These are phyloP conservation scores for Reticulomyxa filosa DNA, from an alignment of 78 protist species.

Conservation along the genomic window DNA sequence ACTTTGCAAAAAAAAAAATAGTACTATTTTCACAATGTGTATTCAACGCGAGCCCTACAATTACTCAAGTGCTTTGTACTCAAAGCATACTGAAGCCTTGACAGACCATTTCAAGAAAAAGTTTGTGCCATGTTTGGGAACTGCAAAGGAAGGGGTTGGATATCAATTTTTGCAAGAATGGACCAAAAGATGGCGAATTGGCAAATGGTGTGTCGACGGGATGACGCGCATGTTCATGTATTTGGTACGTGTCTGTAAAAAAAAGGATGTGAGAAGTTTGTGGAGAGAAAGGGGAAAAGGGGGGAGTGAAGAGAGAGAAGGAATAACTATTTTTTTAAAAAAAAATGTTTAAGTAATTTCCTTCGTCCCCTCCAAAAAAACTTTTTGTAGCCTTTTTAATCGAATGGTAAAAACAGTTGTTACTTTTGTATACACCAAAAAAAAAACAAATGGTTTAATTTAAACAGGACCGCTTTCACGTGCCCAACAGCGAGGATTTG, in stretches of 20 bases:
- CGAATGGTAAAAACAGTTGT: too few relatives aligned
- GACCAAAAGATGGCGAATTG: not conserved
- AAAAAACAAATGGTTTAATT: too few relatives aligned
- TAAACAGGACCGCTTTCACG: slow-evolving; percentile 7
- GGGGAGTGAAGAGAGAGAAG: too few relatives aligned
- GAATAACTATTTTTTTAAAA: too few relatives aligned
- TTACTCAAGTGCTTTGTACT: not conserved
- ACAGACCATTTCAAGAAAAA: not conserved
- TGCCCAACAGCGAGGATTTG: not conserved
- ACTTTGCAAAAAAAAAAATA: too few relatives aligned
- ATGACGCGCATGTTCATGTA: slow-evolving; percentile 1
- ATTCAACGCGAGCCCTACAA: slow-evolving; percentile 8
- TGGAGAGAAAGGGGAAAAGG: too few relatives aligned
- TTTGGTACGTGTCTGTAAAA: too few relatives aligned
- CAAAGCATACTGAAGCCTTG: not conserved
- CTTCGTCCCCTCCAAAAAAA: too few relatives aligned
- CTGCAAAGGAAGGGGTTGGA: not conserved
- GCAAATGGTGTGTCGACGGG: not conserved
- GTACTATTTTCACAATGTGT: slow-evolving; percentile 9
- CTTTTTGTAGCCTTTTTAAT: too few relatives aligned
- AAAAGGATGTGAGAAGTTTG: too few relatives aligned
- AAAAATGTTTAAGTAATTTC: too few relatives aligned
- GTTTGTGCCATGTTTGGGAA: not conserved
- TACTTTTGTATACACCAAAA: too few relatives aligned
- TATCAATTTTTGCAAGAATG: slow-evolving; percentile 3